Conservation (phyloP, 2,329 filamentous ascomycete genomes). For the Trichophyton verrucosum region DNA sequence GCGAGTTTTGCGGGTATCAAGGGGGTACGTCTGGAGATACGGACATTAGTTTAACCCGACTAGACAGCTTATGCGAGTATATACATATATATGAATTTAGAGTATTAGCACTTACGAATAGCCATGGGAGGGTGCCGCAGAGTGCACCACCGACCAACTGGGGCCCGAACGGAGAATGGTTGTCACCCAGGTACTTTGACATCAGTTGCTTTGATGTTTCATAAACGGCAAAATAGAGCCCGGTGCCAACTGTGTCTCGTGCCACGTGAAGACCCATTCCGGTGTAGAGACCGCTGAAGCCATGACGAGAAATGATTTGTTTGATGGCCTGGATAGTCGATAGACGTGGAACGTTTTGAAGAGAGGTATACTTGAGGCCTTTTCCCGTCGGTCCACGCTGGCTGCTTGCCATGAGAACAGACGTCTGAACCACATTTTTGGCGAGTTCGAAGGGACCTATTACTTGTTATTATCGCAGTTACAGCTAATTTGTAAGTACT, state of each 20-base stretch:
- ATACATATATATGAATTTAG: neutral
- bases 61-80: too few relatives aligned
- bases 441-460: slow-evolving; percentile 37
- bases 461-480: neutral
- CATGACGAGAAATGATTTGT: slow-evolving; percentile 33
- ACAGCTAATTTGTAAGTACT: neutral
- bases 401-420: slow-evolving; percentile 31
- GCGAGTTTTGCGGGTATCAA: slow-evolving; percentile 39
- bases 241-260: slow-evolving; percentile 35
- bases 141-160: slow-evolving; percentile 35
- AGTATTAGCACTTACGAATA: slow-evolving; percentile 27
- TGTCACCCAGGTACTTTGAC: slow-evolving; percentile 32
- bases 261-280: slow-evolving; percentile 35
- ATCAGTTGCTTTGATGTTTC: slow-evolving; percentile 37
- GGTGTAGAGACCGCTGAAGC: slow-evolving; percentile 34
- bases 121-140: slow-evolving; percentile 37
- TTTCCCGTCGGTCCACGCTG: slow-evolving; percentile 29
- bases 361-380: slow-evolving; percentile 20
- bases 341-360: slow-evolving; percentile 30
- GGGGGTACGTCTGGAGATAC: slow-evolving; percentile 32
- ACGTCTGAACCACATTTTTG: slow-evolving; percentile 39
- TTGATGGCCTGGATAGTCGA: slow-evolving; percentile 32
- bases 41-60: slow-evolving; percentile 1
- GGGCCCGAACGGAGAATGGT: slow-evolving; percentile 32
- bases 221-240: slow-evolving; percentile 37